Evolutionary conservation across 495 filamentous ascomycete genomes (phyloP), one percentile per base, ranked within the genome.

Genomic region (Penicillium malachiteum): DNA sequence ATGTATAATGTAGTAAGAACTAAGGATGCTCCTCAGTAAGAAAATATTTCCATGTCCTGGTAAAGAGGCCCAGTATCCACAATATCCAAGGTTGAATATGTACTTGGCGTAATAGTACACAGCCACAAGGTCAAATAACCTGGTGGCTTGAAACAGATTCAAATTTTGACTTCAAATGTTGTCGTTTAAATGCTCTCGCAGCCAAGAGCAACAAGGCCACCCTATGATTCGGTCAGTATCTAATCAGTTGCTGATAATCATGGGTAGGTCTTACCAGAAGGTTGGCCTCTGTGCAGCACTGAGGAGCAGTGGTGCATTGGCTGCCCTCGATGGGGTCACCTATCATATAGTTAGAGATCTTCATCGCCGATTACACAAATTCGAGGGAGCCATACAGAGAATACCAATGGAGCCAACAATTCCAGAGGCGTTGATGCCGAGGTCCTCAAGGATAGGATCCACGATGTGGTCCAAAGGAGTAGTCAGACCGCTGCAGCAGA

Each of bases 361-460:
- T 12, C 21, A 17, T 2, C 4, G 12, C 48, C 26, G n/a, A 26
- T 7, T 21, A 7, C 16, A 39, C 0, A 13, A 6, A 9, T 17
- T 12, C n/a, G 14, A 9, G 18, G 0, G 8, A n/a, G 2, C 59
- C 72, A 26, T 69, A 73, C 69, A 75, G 4, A 62, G 43, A 40
- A 75, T 61, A 55, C 72, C 70, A 46, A 75, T 35, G 13, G 68
- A 71, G 40, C 70, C 70, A 41, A 96, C 84, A 49, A 97, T 76
- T 10, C 91, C 83, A 5, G 92, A 90, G 3, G 89, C 90, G 69
- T 93, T 85, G 45, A 97, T 85, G 1, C 88, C 89, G 48, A 84
- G 85, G 60, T 86, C 84, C 64, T 86, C 84, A 44, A 98, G 68
- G 57, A 92, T 88, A 3, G 83, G 81, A 54, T 94, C 96, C 43